Conservation (phyloP, 148 eudicot species). For the Beta vulgaris region DNA sequence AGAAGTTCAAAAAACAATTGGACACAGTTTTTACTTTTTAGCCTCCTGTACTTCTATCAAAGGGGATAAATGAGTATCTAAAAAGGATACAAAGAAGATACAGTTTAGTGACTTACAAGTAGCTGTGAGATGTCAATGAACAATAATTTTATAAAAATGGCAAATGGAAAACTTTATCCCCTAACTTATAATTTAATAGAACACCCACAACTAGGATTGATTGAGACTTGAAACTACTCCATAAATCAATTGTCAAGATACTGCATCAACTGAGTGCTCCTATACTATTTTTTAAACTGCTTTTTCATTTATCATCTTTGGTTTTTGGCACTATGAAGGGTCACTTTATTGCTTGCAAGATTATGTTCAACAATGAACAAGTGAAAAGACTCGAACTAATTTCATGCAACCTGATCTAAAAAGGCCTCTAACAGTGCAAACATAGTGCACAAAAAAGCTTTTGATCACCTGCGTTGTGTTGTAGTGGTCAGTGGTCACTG, state of each 20-base stretch:
- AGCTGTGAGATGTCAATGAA: constrained; percentile 1
- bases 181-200: not conserved
- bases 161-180: not conserved
- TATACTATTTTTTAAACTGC: not conserved
- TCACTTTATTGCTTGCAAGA: not conserved
- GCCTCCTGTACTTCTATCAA: not conserved
- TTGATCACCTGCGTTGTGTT: too few species aligned
- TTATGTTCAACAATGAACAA: not conserved
- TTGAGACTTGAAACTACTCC: constrained; percentile 5
- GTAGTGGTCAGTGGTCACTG: not conserved
- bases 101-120: too few species aligned
- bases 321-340: not conserved
- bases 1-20: too few species aligned
- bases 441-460: not conserved
- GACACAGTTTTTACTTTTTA: too few species aligned
- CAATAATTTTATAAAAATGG: not conserved
- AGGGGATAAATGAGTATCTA: not conserved
- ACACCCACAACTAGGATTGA: not conserved
- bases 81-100: not conserved
- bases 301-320: not conserved
- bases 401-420: not conserved
- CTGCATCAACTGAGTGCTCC: constrained; percentile 4
- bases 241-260: not conserved
- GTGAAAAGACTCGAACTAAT: too few species aligned
- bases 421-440: not conserved